phyloP scores from a whole-genome alignment of 495 filamentous ascomycete genomes.

The Hypoxylon lenormandii region DNA sequence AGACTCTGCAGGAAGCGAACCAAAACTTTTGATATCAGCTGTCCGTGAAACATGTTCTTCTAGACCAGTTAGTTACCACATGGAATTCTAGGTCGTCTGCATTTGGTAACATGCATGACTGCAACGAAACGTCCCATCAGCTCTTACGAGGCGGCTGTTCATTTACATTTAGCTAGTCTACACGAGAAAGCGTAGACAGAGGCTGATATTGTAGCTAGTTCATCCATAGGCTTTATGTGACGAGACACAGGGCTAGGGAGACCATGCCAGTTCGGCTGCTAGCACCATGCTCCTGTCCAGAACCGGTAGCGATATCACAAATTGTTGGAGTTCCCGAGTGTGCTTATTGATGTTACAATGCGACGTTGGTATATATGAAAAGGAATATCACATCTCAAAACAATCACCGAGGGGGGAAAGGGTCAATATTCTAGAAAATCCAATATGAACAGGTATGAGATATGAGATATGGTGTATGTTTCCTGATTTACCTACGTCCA shows the following conservation, averaged over 20 bases:
- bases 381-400: constrained; percentile 53
- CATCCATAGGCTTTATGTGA: constrained; percentile 21
- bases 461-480: constrained; percentile 25
- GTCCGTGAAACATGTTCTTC: constrained; percentile 20
- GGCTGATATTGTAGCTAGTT: constrained; percentile 16
- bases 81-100: constrained; percentile 26
- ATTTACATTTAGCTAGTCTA: constrained; percentile 25
- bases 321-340: constrained; percentile 31
- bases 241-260: constrained; percentile 2
- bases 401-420: constrained; percentile 32
- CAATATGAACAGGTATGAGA: constrained; percentile 29
- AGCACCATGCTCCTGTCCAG: constrained; percentile 20
- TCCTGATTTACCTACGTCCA: constrained; percentile 12
- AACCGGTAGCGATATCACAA: constrained; percentile 30
- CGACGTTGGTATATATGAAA: constrained; percentile 29
- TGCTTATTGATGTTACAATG: constrained; percentile 35
- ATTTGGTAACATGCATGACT: constrained; percentile 41
- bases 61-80: constrained; percentile 22
- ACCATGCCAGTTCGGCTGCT: constrained; percentile 18
- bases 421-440: constrained; percentile 38
- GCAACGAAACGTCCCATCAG: constrained; percentile 31
- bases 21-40: constrained; percentile 11
- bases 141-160: constrained; percentile 23
- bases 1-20: constrained; percentile 29
- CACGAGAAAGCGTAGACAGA: constrained; percentile 30